phyloP scores from a whole-genome alignment of 2,329 filamentous ascomycete genomes.

The Penicillium sp. region DNA sequence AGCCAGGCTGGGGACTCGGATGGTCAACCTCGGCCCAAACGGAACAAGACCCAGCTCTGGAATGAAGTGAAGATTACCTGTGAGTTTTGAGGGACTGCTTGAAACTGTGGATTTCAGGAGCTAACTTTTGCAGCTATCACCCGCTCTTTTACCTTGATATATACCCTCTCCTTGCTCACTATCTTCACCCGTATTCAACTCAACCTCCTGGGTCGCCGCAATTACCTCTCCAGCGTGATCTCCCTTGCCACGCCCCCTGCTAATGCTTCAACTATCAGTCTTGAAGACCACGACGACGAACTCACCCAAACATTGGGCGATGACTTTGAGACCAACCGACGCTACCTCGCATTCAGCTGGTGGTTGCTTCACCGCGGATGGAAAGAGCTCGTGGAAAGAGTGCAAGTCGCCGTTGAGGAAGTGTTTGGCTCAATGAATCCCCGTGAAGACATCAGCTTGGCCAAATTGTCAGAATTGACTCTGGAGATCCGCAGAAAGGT shows the following conservation, averaged over 20 bases:
- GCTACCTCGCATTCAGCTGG: slow-evolving; percentile 96
- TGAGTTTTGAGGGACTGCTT: slow-evolving; percentile 41
- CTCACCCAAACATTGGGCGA: slow-evolving; percentile 83
- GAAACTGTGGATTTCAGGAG: neutral
- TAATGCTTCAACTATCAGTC: slow-evolving; percentile 73
- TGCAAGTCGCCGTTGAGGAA: slow-evolving; percentile 82
- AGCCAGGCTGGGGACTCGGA: slow-evolving; percentile 68
- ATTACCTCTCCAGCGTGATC: slow-evolving; percentile 93
- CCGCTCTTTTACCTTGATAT: slow-evolving; percentile 85
- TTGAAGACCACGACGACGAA: slow-evolving; percentile 93
- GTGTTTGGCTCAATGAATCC: slow-evolving; percentile 89
- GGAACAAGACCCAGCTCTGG: slow-evolving; percentile 92
- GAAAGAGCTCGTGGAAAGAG: slow-evolving; percentile 76
- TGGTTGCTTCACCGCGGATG: slow-evolving; percentile 93
- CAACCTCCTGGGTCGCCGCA: slow-evolving; percentile 91
- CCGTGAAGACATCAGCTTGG: slow-evolving; percentile 81
- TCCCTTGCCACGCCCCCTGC: slow-evolving; percentile 77
- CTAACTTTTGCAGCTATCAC: slow-evolving; percentile 68
- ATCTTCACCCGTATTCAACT: slow-evolving; percentile 94
- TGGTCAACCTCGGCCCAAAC: slow-evolving; percentile 59
- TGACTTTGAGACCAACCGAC: slow-evolving; percentile 94
- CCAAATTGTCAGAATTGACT: slow-evolving; percentile 76
- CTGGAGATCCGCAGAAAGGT: slow-evolving; percentile 81
- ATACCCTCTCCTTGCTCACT: slow-evolving; percentile 84
- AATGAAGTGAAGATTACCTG: slow-evolving; percentile 95